Evolutionary conservation across 108 stramenopile species (phyloP), one percentile per base, ranked within the genome.

Genomic region (Pseudonitzschia multistriata): DNA sequence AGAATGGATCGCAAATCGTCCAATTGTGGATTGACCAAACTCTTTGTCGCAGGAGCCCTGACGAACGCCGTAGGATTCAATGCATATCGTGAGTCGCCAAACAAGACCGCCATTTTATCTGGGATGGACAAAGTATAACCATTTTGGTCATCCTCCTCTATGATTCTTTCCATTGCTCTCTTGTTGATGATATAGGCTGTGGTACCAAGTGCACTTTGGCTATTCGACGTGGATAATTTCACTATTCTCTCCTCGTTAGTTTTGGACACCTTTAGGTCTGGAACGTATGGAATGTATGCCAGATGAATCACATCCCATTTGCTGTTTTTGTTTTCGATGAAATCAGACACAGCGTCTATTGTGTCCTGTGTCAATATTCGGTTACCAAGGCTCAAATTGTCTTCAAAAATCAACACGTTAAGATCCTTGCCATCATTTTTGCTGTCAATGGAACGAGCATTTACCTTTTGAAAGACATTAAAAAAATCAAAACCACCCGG

Each of bases 11-110:
- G 67, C n/a, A 81, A 71, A 54, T 71, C 64, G 42, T 81, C 80
- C 21, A 81, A 49, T 61, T 81, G 81, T 22, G 81, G 81, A 70
- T 81, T 81, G 15, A 81, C 81, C 47, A 81, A 62, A 60, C 77
- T 78, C 66, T 76, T 76, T 5, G 76, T 76, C 24, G 69, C 77
- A 24, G 72, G 71, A 21, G 81, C 76, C 11, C 81, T 40, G 22
- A 74, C 61, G 52, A 81, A 81, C 15, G 54, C 65, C 45, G 70
- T 76, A 25, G 81, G 81, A 37, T 69, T 73, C 39, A 73, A 17
- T 19, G 77, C 75, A 48, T 81, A 81, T n/a, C 81, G 65, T 24
- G 72, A 63, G 19, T 72, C 68, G 5, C 75, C 75, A 66, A 81
- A 81, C 15, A 73, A 68, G 33, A 55, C 54, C 19, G 81, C 81